Evolutionary conservation across 768 basidiomycete genomes (phyloP).

Genomic region (Boletus speciosus): DNA sequence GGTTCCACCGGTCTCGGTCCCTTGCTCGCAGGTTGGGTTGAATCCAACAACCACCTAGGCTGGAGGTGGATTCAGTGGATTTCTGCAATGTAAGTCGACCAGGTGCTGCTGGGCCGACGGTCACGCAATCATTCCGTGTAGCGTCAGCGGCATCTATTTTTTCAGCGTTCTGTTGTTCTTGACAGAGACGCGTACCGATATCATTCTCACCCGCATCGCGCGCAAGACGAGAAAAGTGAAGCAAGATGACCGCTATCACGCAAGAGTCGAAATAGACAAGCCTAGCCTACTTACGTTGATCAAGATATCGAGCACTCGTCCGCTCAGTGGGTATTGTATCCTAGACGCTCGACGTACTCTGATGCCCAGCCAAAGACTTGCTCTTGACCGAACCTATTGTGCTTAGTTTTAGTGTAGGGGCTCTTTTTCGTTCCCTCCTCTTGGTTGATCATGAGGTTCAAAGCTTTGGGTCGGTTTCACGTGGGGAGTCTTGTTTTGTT

Average conservation of each 20-base stretch:
- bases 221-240: slow-evolving; percentile 60
- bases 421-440: slow-evolving; percentile 1
- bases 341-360: neutral
- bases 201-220: slow-evolving; percentile 67
- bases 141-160: slow-evolving; percentile 51
- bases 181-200: slow-evolving; percentile 69
- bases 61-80: slow-evolving; percentile 91
- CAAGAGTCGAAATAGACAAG: slow-evolving; percentile 62
- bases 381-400: slow-evolving; percentile 61
- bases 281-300: slow-evolving; percentile 56
- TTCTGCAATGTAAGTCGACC: slow-evolving; percentile 50
- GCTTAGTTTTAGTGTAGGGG: slow-evolving; percentile 61
- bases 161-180: slow-evolving; percentile 52
- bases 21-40: slow-evolving; percentile 62
- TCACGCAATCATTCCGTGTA: slow-evolving; percentile 22
- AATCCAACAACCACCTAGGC: slow-evolving; percentile 50
- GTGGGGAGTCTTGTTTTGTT: slow-evolving; percentile 72
- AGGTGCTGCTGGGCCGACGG: neutral
- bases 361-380: slow-evolving; percentile 13
- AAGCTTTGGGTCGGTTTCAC: slow-evolving; percentile 72
- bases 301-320: slow-evolving; percentile 66
- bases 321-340: slow-evolving; percentile 55
- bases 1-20: slow-evolving; percentile 65
- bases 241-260: slow-evolving; percentile 58
- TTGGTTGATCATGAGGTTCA: neutral